phyloP scores from a whole-genome alignment of 495 filamentous ascomycete genomes.

The Penicillium coffeae region DNA sequence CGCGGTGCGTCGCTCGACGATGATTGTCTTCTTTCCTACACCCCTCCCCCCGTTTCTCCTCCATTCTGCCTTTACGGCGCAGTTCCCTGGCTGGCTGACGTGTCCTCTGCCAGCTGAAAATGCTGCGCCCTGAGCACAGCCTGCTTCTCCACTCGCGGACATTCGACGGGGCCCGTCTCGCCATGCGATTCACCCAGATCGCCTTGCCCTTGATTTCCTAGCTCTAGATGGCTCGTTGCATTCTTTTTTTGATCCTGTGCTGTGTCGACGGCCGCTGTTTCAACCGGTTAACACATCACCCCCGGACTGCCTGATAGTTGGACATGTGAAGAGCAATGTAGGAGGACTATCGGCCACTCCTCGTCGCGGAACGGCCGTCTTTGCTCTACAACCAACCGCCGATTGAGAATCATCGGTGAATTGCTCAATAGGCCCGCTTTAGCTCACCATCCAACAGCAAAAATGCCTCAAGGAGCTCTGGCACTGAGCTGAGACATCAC shows the following conservation, averaged over 20 bases:
- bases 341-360: slow-evolving; percentile 4
- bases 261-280: neutral
- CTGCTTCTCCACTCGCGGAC: slow-evolving; percentile 5
- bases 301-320: slow-evolving; percentile 1
- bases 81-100: slow-evolving; percentile 1
- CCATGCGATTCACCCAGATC: neutral
- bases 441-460: slow-evolving; percentile 5
- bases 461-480: slow-evolving; percentile 8
- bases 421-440: slow-evolving; percentile 2
- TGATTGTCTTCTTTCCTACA: slow-evolving; percentile 1
- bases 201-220: neutral
- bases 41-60: neutral
- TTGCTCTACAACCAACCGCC: neutral
- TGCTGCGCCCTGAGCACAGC: neutral
- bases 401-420: neutral
- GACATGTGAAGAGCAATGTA: slow-evolving; percentile 1
- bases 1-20: slow-evolving; percentile 3
- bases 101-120: slow-evolving; percentile 2
- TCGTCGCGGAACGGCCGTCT: neutral
- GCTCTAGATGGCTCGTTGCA: neutral
- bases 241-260: neutral
- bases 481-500: slow-evolving; percentile 1
- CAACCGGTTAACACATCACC: slow-evolving; percentile 1
- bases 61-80: neutral
- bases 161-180: slow-evolving; percentile 1